Base-by-base conservation (phyloP, 73 alveolate species). In the Tetrahymena elliotti region DNA sequence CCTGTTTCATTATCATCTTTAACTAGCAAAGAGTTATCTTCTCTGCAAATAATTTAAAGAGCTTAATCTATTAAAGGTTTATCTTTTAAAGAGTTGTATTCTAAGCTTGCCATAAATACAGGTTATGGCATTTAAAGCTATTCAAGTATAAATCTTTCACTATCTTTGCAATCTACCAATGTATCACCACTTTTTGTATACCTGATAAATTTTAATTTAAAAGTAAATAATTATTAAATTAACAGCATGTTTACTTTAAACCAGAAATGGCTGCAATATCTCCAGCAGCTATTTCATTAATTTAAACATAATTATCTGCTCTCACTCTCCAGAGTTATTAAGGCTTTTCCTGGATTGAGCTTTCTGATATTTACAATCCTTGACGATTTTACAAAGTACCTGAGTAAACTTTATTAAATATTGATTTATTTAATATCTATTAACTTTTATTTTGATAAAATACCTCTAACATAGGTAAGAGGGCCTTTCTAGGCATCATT, bases 121-220 rank as follows among this genome's bases (percentile, higher is more conserved):
- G 99, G 98, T 22, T 98, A 97, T n/a, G 99, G 99, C 95, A 97
- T 94, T 93, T 97, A 83, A 13, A 98, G 96, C 35, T 98, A 97
- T 53, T 95, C 93, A 18, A 98, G 95, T 35, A 94, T 83, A 93
- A 97, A 83, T 83, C 96, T 93, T 93, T 97, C 98, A 13, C 82
- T 92, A 83, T 97, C 98, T n/a, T 41, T 34, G 31, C 96, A 96
- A 18, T 84, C 97, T 18, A 97, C 41, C 13, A 97, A 33, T 12
- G 99, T 97, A 92, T 97, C 99, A 15, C 99, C 99, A 68, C 97
- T 84, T n/a, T 97, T 93, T 82, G 96, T 93, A 22, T 93, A 94
- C 35, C 95, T 93, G 36, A 95, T 93, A 68, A 68, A 6, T n/a
- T 54, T 16, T 68, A 31, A 83, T 83, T 1, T 33, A 33, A 1